phyloP scores from a whole-genome alignment of 2,329 filamentous ascomycete genomes.

The Fusarium verrucosum region DNA sequence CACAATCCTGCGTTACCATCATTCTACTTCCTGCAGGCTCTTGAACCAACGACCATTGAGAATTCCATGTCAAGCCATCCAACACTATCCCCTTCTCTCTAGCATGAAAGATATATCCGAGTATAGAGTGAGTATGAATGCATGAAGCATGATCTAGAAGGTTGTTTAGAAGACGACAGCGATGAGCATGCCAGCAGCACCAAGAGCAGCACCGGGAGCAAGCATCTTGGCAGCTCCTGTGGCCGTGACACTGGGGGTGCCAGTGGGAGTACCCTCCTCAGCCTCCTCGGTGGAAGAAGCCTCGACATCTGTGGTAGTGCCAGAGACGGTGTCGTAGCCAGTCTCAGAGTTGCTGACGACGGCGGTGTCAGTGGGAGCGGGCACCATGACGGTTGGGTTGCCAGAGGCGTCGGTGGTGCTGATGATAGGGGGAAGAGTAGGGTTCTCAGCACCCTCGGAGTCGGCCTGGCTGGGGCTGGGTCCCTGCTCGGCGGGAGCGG shows the following conservation, averaged over 20 bases:
- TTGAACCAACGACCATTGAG: slow-evolving; percentile 23
- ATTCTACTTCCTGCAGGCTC: slow-evolving; percentile 26
- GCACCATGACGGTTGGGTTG: slow-evolving; percentile 30
- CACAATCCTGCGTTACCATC: slow-evolving; percentile 35
- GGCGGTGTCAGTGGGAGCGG: slow-evolving; percentile 32
- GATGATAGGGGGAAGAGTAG: slow-evolving; percentile 27
- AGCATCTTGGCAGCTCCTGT: slow-evolving; percentile 46
- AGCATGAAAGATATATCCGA: slow-evolving; percentile 25
- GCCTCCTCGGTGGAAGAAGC: slow-evolving; percentile 31
- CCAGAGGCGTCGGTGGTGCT: slow-evolving; percentile 33
- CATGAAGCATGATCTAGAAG: slow-evolving; percentile 16
- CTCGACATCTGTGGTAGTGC: slow-evolving; percentile 25
- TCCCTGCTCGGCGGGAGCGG: slow-evolving; percentile 14
- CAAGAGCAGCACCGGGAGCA: slow-evolving; percentile 39
- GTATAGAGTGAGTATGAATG: slow-evolving; percentile 16
- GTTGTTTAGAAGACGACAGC: slow-evolving; percentile 43
- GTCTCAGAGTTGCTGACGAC: slow-evolving; percentile 28
- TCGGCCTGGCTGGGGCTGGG: slow-evolving; percentile 8
- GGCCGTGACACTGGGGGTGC: slow-evolving; percentile 44
- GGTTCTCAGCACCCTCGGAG: slow-evolving; percentile 19
- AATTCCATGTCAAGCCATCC: slow-evolving; percentile 24
- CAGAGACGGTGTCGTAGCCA: slow-evolving; percentile 18
- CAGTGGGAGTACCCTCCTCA: slow-evolving; percentile 36
- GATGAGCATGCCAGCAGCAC: slow-evolving; percentile 41
- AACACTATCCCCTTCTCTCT: slow-evolving; percentile 25